phyloP scores from a whole-genome alignment of 2,329 filamentous ascomycete genomes.

The Xylariaceae sp. region DNA sequence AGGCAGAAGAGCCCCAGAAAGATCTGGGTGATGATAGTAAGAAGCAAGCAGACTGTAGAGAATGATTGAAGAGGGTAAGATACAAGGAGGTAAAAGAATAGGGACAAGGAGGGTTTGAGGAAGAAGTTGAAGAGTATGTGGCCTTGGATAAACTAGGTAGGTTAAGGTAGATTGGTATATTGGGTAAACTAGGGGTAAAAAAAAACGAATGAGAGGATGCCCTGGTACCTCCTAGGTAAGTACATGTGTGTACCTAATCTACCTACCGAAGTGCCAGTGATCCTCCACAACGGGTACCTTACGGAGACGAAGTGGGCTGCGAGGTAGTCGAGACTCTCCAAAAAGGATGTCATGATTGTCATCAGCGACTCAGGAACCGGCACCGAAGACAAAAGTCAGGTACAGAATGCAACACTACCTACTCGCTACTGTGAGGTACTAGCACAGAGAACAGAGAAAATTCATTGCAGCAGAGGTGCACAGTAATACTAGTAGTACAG shows the following conservation, averaged over 20 bases:
- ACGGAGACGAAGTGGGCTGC: slow-evolving; percentile 14
- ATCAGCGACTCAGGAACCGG: too few relatives aligned
- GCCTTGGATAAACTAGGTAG: too few relatives aligned
- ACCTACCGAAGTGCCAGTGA: slow-evolving; percentile 10
- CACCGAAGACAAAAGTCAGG: too few relatives aligned
- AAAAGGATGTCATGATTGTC: too few relatives aligned
- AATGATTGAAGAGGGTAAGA: slow-evolving; percentile 31
- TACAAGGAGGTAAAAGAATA: slow-evolving; percentile 26
- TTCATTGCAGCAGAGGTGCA: too few relatives aligned
- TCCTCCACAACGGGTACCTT: slow-evolving; percentile 17
- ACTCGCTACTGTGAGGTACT: too few relatives aligned
- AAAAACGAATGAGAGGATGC: slow-evolving; percentile 20
- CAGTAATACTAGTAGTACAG: too few relatives aligned
- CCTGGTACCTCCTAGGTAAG: slow-evolving; percentile 16
- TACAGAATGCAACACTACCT: too few relatives aligned
- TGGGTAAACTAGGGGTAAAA: slow-evolving; percentile 14
- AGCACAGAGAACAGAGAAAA: too few relatives aligned
- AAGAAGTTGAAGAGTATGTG: too few relatives aligned
- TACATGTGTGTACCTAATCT: too few relatives aligned
- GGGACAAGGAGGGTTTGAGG: slow-evolving; percentile 28
- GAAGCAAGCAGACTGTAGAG: slow-evolving; percentile 21
- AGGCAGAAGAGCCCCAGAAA: slow-evolving; percentile 23
- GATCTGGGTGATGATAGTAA: slow-evolving; percentile 16
- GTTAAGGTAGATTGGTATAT: slow-evolving; percentile 23
- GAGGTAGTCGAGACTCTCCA: too few relatives aligned